Conservation (phyloP, 2,329 filamentous ascomycete species). For the Berkeleyomyces basicola region DNA sequence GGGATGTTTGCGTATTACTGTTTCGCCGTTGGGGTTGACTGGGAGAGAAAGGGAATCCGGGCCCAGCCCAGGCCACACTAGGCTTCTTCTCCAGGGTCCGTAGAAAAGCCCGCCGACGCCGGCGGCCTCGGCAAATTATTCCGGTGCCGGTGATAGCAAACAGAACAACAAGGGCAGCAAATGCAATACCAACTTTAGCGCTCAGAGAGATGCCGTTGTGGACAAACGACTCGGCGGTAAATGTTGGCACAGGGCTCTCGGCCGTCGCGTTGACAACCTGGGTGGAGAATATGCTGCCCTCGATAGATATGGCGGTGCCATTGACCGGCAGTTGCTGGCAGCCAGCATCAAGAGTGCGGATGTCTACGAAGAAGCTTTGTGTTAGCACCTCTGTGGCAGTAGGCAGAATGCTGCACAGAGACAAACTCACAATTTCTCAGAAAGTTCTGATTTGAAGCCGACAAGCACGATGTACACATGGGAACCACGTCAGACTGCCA, state of each 20-base stretch:
- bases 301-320: slow-evolving; percentile 31
- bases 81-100: slow-evolving; percentile 26
- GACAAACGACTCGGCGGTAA: slow-evolving; percentile 26
- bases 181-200: slow-evolving; percentile 40
- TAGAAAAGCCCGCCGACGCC: slow-evolving; percentile 35
- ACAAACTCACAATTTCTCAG: slow-evolving; percentile 36
- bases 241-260: slow-evolving; percentile 26
- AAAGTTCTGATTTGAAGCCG: slow-evolving; percentile 22
- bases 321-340: slow-evolving; percentile 34
- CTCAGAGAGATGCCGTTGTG: slow-evolving; percentile 33
- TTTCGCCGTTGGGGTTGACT: slow-evolving; percentile 1
- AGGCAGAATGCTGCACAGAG: not conserved
- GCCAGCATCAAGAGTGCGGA: slow-evolving; percentile 36
- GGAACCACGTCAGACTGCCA: slow-evolving; percentile 27
- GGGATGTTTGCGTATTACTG: slow-evolving; percentile 7
- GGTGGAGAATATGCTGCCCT: slow-evolving; percentile 36
- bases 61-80: slow-evolving; percentile 2
- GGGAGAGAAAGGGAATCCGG: slow-evolving; percentile 17
- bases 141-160: slow-evolving; percentile 33
- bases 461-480: slow-evolving; percentile 34
- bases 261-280: slow-evolving; percentile 32
- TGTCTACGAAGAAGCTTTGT: slow-evolving; percentile 21
- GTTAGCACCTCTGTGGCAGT: not conserved
- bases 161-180: slow-evolving; percentile 32
- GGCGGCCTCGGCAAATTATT: slow-evolving; percentile 40